A percentile compares a stretch with the other conserved stretches of the same genome.
These are phyloP conservation scores for Blastobotrys parvus DNA, from an alignment of 805 yeast species.

Conservation along the genomic window DNA sequence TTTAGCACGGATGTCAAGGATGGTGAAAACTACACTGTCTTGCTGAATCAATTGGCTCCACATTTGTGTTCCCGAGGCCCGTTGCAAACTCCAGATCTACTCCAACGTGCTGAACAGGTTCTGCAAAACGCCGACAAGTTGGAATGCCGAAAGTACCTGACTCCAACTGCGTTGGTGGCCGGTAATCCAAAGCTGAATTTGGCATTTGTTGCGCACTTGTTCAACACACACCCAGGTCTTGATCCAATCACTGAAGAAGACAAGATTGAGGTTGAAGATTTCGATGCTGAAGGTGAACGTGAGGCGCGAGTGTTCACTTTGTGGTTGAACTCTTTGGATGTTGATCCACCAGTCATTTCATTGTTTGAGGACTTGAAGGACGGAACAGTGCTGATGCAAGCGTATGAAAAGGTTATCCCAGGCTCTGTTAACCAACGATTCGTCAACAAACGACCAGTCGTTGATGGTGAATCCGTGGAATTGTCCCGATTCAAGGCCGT, in stretches of 20 bases:
- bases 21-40: slow-evolving; percentile 89
- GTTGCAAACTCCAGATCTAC: slow-evolving; percentile 63
- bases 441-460: slow-evolving; percentile 77
- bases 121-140: slow-evolving; percentile 81
- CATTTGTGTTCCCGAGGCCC: slow-evolving; percentile 75
- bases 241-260: slow-evolving; percentile 91
- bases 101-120: slow-evolving; percentile 80
- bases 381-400: slow-evolving; percentile 82
- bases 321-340: slow-evolving; percentile 95
- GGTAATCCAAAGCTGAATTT: slow-evolving; percentile 95
- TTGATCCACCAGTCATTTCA: slow-evolving; percentile 86
- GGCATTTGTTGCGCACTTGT: slow-evolving; percentile 95
- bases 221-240: slow-evolving; percentile 93
- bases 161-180: slow-evolving; percentile 85
- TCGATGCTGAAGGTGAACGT: slow-evolving; percentile 99
- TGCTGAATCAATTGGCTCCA: slow-evolving; percentile 83
- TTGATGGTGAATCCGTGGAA: slow-evolving; percentile 32
- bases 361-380: slow-evolving; percentile 92
- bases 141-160: slow-evolving; percentile 88
- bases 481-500: slow-evolving; percentile 87
- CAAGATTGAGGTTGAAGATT: slow-evolving; percentile 90
- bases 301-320: slow-evolving; percentile 97
- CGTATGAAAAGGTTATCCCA: slow-evolving; percentile 92
- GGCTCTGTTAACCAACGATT: slow-evolving; percentile 75
- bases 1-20: slow-evolving; percentile 84